Evolutionary conservation across 495 filamentous ascomycete species (phyloP).

Genomic region (Penicillium cosmopolitanum): DNA sequence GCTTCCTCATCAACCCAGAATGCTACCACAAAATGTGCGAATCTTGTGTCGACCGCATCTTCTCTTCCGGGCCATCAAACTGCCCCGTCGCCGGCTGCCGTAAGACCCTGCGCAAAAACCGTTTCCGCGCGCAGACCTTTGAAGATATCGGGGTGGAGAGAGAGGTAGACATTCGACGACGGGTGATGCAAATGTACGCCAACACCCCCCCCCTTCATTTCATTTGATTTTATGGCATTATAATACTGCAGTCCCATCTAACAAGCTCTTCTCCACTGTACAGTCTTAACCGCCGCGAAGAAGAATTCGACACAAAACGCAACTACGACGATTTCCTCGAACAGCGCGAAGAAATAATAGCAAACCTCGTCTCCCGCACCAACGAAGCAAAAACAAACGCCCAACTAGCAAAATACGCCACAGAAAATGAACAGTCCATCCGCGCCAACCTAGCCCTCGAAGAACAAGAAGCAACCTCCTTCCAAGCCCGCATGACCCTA

Average conservation of each 20-base stretch:
- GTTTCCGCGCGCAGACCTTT: conserved; percentile 88
- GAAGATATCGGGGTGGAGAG: conserved; percentile 87
- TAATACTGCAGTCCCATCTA: neutral
- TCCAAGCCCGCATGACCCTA: conserved; percentile 63
- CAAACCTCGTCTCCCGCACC: conserved; percentile 76
- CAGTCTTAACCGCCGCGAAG: conserved; percentile 81
- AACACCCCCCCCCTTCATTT: neutral
- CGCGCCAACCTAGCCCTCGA: conserved; percentile 57
- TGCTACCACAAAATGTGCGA: conserved; percentile 99
- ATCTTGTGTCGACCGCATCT: conserved; percentile 92
- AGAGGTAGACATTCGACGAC: conserved; percentile 87
- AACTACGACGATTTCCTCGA: conserved; percentile 95
- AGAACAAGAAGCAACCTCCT: conserved; percentile 54
- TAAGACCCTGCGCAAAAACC: conserved; percentile 79
- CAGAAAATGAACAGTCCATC: conserved; percentile 66
- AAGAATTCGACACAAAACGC: conserved; percentile 82
- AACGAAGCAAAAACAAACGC: conserved; percentile 72
- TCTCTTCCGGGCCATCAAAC: conserved; percentile 83
- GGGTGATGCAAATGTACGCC: conserved; percentile 70
- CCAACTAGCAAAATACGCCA: conserved; percentile 66
- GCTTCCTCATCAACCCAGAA: conserved; percentile 93
- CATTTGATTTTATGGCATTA: no score
- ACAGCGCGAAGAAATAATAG: conserved; percentile 86
- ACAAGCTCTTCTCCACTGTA: neutral
- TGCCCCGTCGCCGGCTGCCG: conserved; percentile 89